Percentiles rank a stretch among this genome's conserved stretches.
Conservation (phyloP, 345 rosid species). For the Arabis hirsuta region DNA sequence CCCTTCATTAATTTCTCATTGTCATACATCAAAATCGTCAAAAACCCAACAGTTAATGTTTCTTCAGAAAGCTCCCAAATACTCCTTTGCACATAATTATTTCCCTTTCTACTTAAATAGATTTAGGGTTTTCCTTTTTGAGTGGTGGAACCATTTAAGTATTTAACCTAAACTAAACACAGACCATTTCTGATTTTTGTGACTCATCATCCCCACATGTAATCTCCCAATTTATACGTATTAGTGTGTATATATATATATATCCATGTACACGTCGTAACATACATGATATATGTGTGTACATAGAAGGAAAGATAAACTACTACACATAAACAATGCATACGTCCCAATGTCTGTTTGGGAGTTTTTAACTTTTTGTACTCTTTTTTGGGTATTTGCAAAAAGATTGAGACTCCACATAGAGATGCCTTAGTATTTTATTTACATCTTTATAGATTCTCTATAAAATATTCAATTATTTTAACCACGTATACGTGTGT, state of each 20-base stretch:
- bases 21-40: constrained; percentile 21
- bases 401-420: constrained; percentile 45
- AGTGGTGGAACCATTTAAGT: constrained; percentile 29
- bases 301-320: constrained; percentile 26
- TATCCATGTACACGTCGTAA: neutral
- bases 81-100: constrained; percentile 17
- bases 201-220: constrained; percentile 24
- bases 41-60: constrained; percentile 30
- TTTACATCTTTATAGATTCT: constrained; percentile 42
- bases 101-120: constrained; percentile 22
- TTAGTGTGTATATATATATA: neutral
- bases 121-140: constrained; percentile 5
- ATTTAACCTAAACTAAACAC: constrained; percentile 10
- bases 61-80: constrained; percentile 30
- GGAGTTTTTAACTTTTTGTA: constrained; percentile 28
- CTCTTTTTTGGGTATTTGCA: constrained; percentile 42
- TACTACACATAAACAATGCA: constrained; percentile 39
- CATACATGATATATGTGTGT: neutral
- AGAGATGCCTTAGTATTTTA: constrained; percentile 37
- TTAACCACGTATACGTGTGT: constrained; percentile 7
- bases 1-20: constrained; percentile 34
- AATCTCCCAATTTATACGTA: constrained; percentile 27
- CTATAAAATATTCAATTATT: constrained; percentile 5
- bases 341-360: constrained; percentile 38
- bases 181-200: constrained; percentile 23